Conservation (phyloP, 306 rosid species). For the Canavalia ensiformis region DNA sequence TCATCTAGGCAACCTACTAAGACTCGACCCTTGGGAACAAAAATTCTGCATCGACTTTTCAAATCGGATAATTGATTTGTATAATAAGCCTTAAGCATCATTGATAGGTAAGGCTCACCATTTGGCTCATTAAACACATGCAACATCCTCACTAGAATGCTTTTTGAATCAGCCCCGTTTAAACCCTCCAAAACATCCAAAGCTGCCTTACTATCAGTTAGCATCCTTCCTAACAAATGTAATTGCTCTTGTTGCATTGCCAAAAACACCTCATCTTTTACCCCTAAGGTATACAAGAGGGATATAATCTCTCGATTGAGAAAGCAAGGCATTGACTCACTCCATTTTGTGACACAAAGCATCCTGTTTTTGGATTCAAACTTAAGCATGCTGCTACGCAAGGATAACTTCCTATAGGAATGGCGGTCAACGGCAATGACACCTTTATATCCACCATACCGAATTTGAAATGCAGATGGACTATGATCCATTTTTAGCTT, state of each 20-base stretch:
- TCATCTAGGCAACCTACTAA: constrained; percentile 95
- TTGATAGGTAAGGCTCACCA: constrained; percentile 82
- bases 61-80: constrained; percentile 76
- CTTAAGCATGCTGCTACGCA: constrained; percentile 89
- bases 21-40: constrained; percentile 83
- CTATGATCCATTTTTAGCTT: constrained; percentile 69
- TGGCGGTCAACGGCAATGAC: constrained; percentile 84
- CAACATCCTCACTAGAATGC: constrained; percentile 82
- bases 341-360: constrained; percentile 89
- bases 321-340: constrained; percentile 88
- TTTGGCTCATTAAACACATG: constrained; percentile 81
- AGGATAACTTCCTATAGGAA: constrained; percentile 80
- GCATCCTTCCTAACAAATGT: constrained; percentile 72
- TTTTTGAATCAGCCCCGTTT: constrained; percentile 67
- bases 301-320: constrained; percentile 88
- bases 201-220: constrained; percentile 68
- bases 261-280: constrained; percentile 76
- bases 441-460: constrained; percentile 97
- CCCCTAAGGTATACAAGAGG: constrained; percentile 82
- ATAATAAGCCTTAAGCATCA: constrained; percentile 89
- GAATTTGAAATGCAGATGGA: constrained; percentile 96
- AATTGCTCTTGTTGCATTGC: constrained; percentile 81
- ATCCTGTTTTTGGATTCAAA: constrained; percentile 83
- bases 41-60: constrained; percentile 78
- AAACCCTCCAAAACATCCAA: constrained; percentile 72